Base-by-base conservation (phyloP, 2,329 filamentous ascomycete genomes). In the Cytospora leucostoma region DNA sequence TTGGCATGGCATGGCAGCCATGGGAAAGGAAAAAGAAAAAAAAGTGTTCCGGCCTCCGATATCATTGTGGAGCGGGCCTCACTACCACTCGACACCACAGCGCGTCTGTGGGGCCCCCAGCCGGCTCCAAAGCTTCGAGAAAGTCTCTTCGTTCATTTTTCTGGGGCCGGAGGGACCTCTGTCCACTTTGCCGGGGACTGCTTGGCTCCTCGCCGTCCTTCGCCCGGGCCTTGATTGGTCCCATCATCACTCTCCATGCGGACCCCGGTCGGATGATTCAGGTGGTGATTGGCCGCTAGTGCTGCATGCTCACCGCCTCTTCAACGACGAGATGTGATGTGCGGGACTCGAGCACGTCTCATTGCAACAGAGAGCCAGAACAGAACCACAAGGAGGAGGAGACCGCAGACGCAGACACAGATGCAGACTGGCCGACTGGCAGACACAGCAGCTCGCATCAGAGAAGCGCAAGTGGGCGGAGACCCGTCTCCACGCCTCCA, bases 221-320 rank as follows among this genome's bases (percentile, higher is more conserved):
- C 44, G 44, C 55, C 55, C 27, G 27, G 56, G 55, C 61, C 55
- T 63, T 51, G 61, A 59, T 63, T 59, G 61, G 55, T 59, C 58
- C 55, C 61, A 63, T 51, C 33, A 54, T 55, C 32, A 33, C 49
- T 53, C 47, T 55, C 55, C 59, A 55, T 50, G 55, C 55, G 44
- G 44, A 47, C 44, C 44, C 44, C n/a, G 17, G 59, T 55, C 59
- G 44, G 44, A 47, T 61, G 59, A 61, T 61, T 55, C 59, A 61
- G 53, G 59, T 61, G 38, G 59, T 52, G 59, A 61, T 61, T 61
- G 59, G 59, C 59, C 59, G 59, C 59, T 61, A 61, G 59, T 61
- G 59, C 59, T 61, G 59, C 59, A 61, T 57, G 64, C 70, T 73
- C 71, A 73, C 71, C 71, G 71, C 71, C 68, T 71, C 70, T 72